Evolutionary conservation across 2,329 filamentous ascomycete species (phyloP).

Genomic region (Hymenoscyphus occultus): DNA sequence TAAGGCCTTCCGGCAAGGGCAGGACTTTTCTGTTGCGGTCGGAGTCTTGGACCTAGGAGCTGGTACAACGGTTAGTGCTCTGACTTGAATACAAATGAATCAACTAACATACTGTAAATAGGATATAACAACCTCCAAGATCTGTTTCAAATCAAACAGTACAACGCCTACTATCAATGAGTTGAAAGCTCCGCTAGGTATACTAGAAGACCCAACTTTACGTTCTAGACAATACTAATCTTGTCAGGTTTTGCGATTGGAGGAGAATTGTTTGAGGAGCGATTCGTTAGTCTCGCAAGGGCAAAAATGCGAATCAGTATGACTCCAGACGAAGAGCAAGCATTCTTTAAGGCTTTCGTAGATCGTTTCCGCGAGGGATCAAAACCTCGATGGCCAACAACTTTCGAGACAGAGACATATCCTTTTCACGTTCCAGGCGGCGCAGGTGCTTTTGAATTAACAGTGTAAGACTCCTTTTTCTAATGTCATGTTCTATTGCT

Average conservation of each 20-base stretch:
- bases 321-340: background rate
- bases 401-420: background rate
- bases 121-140: constrained; percentile 1
- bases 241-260: background rate
- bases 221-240: no score
- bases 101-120: background rate
- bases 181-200: background rate
- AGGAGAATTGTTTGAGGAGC: background rate
- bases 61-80: background rate
- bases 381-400: background rate
- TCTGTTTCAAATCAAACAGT: background rate
- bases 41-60: background rate
- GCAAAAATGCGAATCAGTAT: background rate
- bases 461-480: background rate
- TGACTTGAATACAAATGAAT: background rate
- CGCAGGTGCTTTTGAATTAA: background rate
- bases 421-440: background rate
- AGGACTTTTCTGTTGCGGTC: background rate
- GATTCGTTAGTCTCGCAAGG: background rate
- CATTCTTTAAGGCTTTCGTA: background rate
- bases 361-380: background rate
- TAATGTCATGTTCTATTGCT: background rate
- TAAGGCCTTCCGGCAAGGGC: background rate
- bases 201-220: no score
- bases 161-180: background rate